A percentile compares a stretch with the other conserved stretches of the same genome.
phyloP scores from a whole-genome alignment of 1,139 yeast species.

The Citeromyces hawaiiensis region DNA sequence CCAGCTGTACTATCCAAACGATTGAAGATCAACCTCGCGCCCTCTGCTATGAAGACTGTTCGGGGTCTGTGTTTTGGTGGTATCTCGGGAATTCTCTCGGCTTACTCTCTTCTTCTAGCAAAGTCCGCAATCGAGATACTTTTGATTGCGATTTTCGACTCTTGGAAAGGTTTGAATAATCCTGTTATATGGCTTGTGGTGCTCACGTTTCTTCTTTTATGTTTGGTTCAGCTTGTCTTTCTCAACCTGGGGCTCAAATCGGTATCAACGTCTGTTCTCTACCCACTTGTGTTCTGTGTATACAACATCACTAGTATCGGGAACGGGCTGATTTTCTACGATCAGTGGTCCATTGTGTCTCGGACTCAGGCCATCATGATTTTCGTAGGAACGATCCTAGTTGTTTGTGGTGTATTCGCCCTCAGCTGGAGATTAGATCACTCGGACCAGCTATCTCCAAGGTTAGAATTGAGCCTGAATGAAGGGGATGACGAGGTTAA shows the following conservation, averaged over 20 bases:
- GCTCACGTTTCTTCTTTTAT: slow-evolving; percentile 45
- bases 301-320: slow-evolving; percentile 64
- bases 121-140: slow-evolving; percentile 69
- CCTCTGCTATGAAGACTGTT: slow-evolving; percentile 11
- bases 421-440: slow-evolving; percentile 27
- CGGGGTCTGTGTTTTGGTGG: slow-evolving; percentile 55
- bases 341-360: slow-evolving; percentile 30
- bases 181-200: slow-evolving; percentile 35
- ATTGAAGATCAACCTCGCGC: slow-evolving; percentile 4
- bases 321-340: slow-evolving; percentile 58
- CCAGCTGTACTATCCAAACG: neutral
- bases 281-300: slow-evolving; percentile 77
- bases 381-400: slow-evolving; percentile 32
- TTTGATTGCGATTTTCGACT: slow-evolving; percentile 27
- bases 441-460: slow-evolving; percentile 27
- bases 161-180: slow-evolving; percentile 12
- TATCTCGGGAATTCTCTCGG: slow-evolving; percentile 68
- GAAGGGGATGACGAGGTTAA: slow-evolving; percentile 53
- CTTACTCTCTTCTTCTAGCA: slow-evolving; percentile 77
- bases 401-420: slow-evolving; percentile 39
- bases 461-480: slow-evolving; percentile 80
- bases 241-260: slow-evolving; percentile 63
- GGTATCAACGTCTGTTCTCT: slow-evolving; percentile 65
- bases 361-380: slow-evolving; percentile 27
- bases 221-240: slow-evolving; percentile 63